Percentiles rank a stretch among this genome's conserved stretches.
Conservation (phyloP, 345 rosid genomes). For the Bruguiera parviflora region DNA sequence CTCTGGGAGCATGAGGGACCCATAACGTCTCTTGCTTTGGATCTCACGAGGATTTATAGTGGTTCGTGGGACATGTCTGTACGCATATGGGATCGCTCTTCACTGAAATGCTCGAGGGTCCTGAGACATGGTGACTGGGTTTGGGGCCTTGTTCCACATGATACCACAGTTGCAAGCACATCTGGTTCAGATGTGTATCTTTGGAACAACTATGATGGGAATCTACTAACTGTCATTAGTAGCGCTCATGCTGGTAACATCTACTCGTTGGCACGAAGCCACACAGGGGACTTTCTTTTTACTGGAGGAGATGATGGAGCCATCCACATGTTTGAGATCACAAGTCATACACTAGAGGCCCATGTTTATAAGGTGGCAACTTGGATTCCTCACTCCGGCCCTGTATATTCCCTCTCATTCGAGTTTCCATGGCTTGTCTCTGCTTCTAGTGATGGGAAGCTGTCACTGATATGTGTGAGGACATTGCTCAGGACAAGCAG, state of each 20-base stretch:
- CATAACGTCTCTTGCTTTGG: conserved; percentile 72
- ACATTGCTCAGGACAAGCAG: conserved; percentile 56
- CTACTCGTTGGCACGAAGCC: conserved; percentile 71
- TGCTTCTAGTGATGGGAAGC: conserved; percentile 77
- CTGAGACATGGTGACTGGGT: conserved; percentile 92
- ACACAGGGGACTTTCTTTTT: conserved; percentile 73
- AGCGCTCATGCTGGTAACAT: conserved; percentile 64
- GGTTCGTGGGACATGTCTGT: conserved; percentile 98
- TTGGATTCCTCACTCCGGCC: conserved; percentile 83
- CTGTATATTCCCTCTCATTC: conserved; percentile 70
- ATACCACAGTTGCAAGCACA: conserved; percentile 52
- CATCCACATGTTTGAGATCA: conserved; percentile 76
- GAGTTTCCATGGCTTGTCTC: conserved; percentile 99
- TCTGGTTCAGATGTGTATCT: conserved; percentile 81
- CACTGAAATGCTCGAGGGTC: conserved; percentile 55
- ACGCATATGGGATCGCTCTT: conserved; percentile 77
- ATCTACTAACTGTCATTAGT: conserved; percentile 43
- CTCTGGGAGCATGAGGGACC: conserved; percentile 94
- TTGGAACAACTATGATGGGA: conserved; percentile 60
- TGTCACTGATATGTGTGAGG: conserved; percentile 70
- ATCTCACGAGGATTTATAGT: conserved; percentile 57
- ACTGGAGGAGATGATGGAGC: conserved; percentile 91
- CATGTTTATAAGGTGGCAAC: conserved; percentile 49
- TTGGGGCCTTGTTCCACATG: conserved; percentile 79
- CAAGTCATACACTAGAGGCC: conserved; percentile 13